phyloP scores from a whole-genome alignment of 164 flowering plant species.

The Akebia trifoliata region DNA sequence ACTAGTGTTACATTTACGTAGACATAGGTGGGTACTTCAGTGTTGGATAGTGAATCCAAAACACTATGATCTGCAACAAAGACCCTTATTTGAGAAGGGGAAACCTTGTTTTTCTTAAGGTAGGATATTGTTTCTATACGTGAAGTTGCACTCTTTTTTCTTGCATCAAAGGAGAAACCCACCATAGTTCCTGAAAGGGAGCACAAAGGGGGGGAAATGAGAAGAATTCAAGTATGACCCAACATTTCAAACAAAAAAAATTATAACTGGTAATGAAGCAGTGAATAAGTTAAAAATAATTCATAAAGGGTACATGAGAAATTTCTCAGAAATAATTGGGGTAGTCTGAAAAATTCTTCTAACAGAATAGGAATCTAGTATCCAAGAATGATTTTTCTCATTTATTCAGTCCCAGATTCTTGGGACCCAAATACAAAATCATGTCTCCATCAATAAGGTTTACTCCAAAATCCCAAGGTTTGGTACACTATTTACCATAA shows the following conservation, averaged over 20 bases:
- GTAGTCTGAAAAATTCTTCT: background rate
- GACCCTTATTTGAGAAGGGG: conserved; percentile 23
- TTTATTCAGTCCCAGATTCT: background rate
- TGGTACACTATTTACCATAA: background rate
- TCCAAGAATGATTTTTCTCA: background rate
- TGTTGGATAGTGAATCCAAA: conserved; percentile 15
- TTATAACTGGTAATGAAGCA: background rate
- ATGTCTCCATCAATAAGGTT: background rate
- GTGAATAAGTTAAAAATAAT: background rate
- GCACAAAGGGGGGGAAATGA: background rate
- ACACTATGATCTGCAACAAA: conserved; percentile 21
- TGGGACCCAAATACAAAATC: background rate
- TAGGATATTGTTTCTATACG: conserved; percentile 17
- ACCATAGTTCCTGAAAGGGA: conserved; percentile 34
- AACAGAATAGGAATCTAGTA: conserved; percentile 1
- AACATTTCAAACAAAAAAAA: background rate
- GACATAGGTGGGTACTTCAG: conserved; percentile 29
- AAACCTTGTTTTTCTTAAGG: conserved; percentile 22
- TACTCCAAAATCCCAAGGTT: background rate
- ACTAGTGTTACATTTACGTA: conserved; percentile 18
- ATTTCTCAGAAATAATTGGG: background rate
- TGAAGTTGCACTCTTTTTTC: conserved; percentile 19
- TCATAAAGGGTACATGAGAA: background rate
- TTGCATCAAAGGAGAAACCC: conserved; percentile 36
- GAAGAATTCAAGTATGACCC: background rate